Evolutionary conservation across 805 yeast species (phyloP).

Genomic region (Candida maltosa): DNA sequence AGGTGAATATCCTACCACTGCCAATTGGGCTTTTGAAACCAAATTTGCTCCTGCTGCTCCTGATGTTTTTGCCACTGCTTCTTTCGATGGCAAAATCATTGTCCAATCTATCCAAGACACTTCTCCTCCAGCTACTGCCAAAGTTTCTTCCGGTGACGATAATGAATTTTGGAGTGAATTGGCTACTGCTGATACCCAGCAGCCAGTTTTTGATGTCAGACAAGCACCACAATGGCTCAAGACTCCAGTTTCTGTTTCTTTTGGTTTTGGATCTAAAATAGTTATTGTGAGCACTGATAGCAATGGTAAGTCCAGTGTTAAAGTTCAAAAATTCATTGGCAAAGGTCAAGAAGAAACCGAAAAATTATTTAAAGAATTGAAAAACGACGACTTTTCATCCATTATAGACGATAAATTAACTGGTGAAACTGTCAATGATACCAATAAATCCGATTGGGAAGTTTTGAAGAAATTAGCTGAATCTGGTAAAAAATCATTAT

Average conservation of each 20-base stretch:
- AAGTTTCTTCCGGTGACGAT: conserved; percentile 46
- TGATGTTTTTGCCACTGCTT: conserved; percentile 82
- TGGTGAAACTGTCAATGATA: conserved; percentile 28
- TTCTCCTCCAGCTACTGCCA: conserved; percentile 49
- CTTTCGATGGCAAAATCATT: conserved; percentile 78
- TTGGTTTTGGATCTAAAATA: conserved; percentile 93
- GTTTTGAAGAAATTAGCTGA: conserved; percentile 50
- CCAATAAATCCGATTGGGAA: conserved; percentile 62
- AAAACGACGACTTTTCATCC: conserved; percentile 48
- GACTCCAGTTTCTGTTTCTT: conserved; percentile 67
- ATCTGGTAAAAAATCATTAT: conserved; percentile 48
- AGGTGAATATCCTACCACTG: conserved; percentile 86
- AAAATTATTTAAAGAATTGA: conserved; percentile 54
- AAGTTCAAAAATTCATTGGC: conserved; percentile 39
- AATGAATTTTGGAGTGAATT: conserved; percentile 85
- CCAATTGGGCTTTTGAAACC: conserved; percentile 91
- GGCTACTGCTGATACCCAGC: conserved; percentile 63
- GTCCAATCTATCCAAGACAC: conserved; percentile 90
- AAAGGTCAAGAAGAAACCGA: conserved; percentile 34
- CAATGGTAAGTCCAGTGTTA: conserved; percentile 37
- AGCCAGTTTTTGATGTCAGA: conserved; percentile 64
- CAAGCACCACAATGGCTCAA: conserved; percentile 92
- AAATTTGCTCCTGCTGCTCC: conserved; percentile 86
- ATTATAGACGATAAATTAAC: conserved; percentile 55
- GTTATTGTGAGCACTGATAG: conserved; percentile 50